A percentile compares a stretch with the other conserved stretches of the same genome.
Evolutionary conservation across 176 grass and related monocot species (phyloP).

Genomic region (Chrysopogon serrulatus): DNA sequence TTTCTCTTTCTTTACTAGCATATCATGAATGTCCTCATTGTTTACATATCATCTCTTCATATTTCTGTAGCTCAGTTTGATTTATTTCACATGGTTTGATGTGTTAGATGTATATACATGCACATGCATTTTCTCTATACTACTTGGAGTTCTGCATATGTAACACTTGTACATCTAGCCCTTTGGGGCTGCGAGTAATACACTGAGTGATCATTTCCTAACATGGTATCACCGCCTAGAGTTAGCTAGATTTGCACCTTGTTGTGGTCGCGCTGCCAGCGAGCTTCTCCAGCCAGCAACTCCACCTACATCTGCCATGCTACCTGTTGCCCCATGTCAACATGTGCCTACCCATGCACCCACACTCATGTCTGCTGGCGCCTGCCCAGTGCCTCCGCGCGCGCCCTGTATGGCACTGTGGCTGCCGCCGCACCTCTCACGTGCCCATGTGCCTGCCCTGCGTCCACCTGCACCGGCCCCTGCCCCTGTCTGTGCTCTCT

Average conservation of each 20-base stretch:
- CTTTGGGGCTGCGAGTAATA: too few relatives aligned
- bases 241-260: neutral
- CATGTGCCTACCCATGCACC: neutral
- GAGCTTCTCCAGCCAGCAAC: neutral
- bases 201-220: neutral
- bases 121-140: neutral
- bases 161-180: too few relatives aligned
- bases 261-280: neutral
- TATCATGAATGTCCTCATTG: neutral
- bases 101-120: neutral
- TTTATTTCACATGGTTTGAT: neutral
- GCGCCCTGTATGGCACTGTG: neutral
- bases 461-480: too few relatives aligned
- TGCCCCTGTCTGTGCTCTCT: too few relatives aligned
- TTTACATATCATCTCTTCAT: slow-evolving; percentile 19
- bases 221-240: neutral
- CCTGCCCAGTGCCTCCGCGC: too few relatives aligned
- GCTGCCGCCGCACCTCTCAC: neutral
- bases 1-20: slow-evolving; percentile 12
- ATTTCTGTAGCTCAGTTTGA: slow-evolving; percentile 18
- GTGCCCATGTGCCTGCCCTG: too few relatives aligned
- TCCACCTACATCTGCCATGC: neutral
- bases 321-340: neutral
- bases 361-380: too few relatives aligned
- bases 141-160: neutral